Evolutionary conservation across 495 filamentous ascomycete species (phyloP), one percentile per base, ranked within the genome.

Genomic region (Podospora comata): DNA sequence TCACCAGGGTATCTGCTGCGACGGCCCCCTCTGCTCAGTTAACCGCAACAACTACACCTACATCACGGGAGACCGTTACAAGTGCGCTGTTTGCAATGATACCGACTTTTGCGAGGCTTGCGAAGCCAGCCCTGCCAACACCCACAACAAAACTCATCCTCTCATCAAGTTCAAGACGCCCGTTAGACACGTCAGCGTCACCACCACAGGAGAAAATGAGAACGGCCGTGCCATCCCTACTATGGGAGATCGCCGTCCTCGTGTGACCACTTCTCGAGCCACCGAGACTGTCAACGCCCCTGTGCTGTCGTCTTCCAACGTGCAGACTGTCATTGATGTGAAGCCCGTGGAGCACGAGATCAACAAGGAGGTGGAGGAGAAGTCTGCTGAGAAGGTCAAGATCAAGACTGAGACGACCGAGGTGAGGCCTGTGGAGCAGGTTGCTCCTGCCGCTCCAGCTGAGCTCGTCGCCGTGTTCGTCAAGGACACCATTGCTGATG

Each of bases 81-180:
- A 98, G 87, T 99, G 95, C 76, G 92, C 96, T 67, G 91, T 99
- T 64, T 99, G 95, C 81, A 86, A 95, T 75, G 96, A 99, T 77
- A 91, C 89, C 44, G 96, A 99, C 74, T 97, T 98, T 85, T 99
- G 95, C 77, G 93, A 90, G 70, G 91, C 86, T 74, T 99, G 95
- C 80, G 95, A 99, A 80, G 91, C 94, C 28, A 86, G 86, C 70
- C 96, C 96, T 5, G 83, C 82, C 63, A 93, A 96, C 78, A 79
- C 78, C 6, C 95, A 99, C 83, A 98, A 98, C 82, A 87, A 86
- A 71, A 97, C 95, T 18, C 95, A 99, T 74, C 95, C 95, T 5
- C 81, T 98, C 74, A 92, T 99, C 80, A 97, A 97, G 81, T 92
- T 99, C 84, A 97, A 93, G 86, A 95, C 91, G 2, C 90, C 94